A percentile compares a stretch with the other conserved stretches of the same genome.
Conservation (phyloP, 2,329 filamentous ascomycete genomes). For the Fusarium sulawesiense region DNA sequence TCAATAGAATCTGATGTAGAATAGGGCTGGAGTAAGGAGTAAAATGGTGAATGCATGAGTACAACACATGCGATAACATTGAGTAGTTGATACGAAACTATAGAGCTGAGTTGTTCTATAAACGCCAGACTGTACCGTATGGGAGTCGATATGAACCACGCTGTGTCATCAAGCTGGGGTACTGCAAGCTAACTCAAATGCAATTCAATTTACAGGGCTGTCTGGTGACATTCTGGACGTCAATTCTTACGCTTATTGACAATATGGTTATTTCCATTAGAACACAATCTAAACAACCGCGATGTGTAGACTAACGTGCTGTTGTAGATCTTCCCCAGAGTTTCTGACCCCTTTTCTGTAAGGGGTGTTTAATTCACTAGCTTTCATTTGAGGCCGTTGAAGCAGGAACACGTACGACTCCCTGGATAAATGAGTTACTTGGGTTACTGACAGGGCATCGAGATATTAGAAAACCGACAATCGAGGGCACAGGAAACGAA, state of each 20-base stretch:
- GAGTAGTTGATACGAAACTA: background rate
- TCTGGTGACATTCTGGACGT: background rate
- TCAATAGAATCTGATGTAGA: background rate
- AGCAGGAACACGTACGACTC: constrained; percentile 6
- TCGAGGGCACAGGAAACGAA: background rate
- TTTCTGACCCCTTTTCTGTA: constrained; percentile 13
- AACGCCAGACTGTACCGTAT: background rate
- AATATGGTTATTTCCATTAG: background rate
- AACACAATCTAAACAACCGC: background rate
- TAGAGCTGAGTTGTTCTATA: background rate
- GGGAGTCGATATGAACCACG: background rate
- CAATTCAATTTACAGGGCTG: background rate
- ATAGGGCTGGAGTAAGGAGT: background rate
- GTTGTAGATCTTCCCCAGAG: constrained; percentile 29
- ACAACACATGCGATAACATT: background rate
- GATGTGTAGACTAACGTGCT: background rate
- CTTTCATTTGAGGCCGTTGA: constrained; percentile 7
- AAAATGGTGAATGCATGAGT: background rate
- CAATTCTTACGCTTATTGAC: background rate
- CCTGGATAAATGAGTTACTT: constrained; percentile 25
- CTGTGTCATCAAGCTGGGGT: background rate
- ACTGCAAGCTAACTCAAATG: background rate
- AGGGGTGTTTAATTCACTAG: constrained; percentile 15
- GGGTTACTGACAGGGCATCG: constrained; percentile 15
- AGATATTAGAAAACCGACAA: background rate